phyloP scores from a whole-genome alignment of 2,329 filamentous ascomycete species.

The Fusarium sp. region DNA sequence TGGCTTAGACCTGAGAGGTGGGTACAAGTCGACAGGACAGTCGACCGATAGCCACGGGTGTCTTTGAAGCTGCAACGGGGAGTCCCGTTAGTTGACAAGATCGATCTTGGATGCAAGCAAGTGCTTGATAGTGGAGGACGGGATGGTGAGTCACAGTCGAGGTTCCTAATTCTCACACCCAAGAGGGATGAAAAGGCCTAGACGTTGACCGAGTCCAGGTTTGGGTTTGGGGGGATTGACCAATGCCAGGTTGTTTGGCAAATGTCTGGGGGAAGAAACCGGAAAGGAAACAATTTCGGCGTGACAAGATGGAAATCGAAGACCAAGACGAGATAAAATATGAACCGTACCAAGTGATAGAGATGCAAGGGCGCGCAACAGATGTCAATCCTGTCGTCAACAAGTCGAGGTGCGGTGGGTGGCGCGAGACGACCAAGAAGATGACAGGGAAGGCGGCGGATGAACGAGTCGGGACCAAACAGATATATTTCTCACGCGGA shows the following conservation, averaged over 20 bases:
- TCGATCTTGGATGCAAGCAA: conserved; percentile 42
- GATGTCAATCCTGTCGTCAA: conserved; percentile 29
- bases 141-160: conserved; percentile 50
- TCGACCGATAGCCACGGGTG: conserved; percentile 47
- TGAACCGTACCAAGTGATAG: conserved; percentile 41
- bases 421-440: conserved; percentile 27
- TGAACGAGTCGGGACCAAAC: conserved; percentile 13
- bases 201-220: conserved; percentile 40
- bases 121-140: conserved; percentile 40
- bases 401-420: conserved; percentile 22
- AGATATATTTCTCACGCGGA: conserved; percentile 34
- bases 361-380: conserved; percentile 27
- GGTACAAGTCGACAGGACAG: conserved; percentile 42
- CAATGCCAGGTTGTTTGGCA: conserved; percentile 29
- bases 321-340: conserved; percentile 33
- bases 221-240: conserved; percentile 35
- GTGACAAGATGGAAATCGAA: conserved; percentile 18
- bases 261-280: conserved; percentile 15
- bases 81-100: conserved; percentile 47
- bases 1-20: conserved; percentile 55
- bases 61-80: conserved; percentile 48
- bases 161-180: conserved; percentile 45
- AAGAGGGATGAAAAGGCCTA: conserved; percentile 33
- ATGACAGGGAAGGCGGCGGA: conserved; percentile 28
- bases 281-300: conserved; percentile 16